Conservation (phyloP, 1,284 basidiomycete species). For the Stygiomarasmius scandens region DNA sequence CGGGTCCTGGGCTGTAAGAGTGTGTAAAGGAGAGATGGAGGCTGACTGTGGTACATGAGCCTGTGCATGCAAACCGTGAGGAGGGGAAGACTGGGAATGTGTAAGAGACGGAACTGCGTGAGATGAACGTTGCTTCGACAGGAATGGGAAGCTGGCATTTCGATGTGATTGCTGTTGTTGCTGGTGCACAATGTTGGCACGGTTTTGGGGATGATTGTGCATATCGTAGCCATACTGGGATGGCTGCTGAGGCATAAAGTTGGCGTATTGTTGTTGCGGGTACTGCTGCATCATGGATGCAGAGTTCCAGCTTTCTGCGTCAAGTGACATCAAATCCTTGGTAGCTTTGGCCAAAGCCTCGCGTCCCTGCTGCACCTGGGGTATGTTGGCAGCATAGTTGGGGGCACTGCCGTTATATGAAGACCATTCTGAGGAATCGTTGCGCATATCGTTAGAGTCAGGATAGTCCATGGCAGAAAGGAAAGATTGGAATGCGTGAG, state of each 20-base stretch:
- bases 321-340: conserved; percentile 69
- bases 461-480: conserved; percentile 40
- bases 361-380: conserved; percentile 41
- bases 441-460: conserved; percentile 21
- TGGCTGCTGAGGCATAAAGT: conserved; percentile 14
- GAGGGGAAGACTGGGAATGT: conserved; percentile 11
- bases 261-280: conserved; percentile 24
- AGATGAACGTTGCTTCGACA: conserved; percentile 15
- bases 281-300: conserved; percentile 22
- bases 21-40: conserved; percentile 14
- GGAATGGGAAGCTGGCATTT: conserved; percentile 11
- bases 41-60: conserved; percentile 8
- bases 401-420: conserved; percentile 4
- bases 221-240: conserved; percentile 11
- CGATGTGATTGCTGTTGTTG: conserved; percentile 17
- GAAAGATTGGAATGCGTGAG: conserved; percentile 46
- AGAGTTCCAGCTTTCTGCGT: conserved; percentile 35
- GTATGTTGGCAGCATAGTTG: conserved; percentile 18
- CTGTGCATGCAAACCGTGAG: conserved; percentile 17
- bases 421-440: conserved; percentile 28
- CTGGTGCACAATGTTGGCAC: conserved; percentile 14
- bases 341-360: conserved; percentile 72
- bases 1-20: conserved; percentile 3
- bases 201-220: conserved; percentile 2
- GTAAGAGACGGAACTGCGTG: conserved; percentile 5